Percentiles rank a stretch among this genome's conserved stretches.
Evolutionary conservation across 306 rosid species (phyloP).

Genomic region (Sphenostylis stenocarpa): DNA sequence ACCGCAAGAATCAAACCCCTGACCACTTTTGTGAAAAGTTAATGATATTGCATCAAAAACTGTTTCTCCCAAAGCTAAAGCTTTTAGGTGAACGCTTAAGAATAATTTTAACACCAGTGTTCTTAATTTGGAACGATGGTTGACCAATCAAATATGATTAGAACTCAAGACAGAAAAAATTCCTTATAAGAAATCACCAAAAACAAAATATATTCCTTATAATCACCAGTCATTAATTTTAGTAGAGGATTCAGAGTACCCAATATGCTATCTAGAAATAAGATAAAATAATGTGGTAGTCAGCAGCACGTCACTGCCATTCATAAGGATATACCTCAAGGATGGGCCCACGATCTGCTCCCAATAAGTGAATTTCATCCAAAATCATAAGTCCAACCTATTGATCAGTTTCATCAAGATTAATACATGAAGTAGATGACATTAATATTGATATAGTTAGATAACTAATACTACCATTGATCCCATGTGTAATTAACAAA

Average conservation of each 20-base stretch:
- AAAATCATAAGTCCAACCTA: slow-evolving; percentile 93
- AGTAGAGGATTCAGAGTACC: neutral
- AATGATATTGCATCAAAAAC: neutral
- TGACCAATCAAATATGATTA: neutral
- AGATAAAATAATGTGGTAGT: slow-evolving; percentile 26
- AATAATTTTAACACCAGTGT: neutral
- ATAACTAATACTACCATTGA: neutral
- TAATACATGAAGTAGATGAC: slow-evolving; percentile 28
- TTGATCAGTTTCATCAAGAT: slow-evolving; percentile 31
- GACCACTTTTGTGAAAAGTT: neutral
- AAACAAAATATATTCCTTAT: neutral
- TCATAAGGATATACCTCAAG: slow-evolving; percentile 72
- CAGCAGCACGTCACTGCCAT: slow-evolving; percentile 9
- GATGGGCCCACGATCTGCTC: slow-evolving; percentile 99
- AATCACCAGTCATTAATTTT: neutral
- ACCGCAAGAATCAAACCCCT: neutral
- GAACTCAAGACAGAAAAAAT: neutral
- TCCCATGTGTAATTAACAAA: neutral
- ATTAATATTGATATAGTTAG: neutral
- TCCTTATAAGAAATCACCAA: neutral
- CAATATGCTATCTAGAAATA: neutral
- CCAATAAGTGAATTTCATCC: slow-evolving; percentile 97
- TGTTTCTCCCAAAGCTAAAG: neutral
- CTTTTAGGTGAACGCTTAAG: neutral
- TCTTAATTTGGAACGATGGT: neutral